Evolutionary conservation across 2,329 filamentous ascomycete genomes (phyloP).

Genomic region (Xylariaceae sp.): DNA sequence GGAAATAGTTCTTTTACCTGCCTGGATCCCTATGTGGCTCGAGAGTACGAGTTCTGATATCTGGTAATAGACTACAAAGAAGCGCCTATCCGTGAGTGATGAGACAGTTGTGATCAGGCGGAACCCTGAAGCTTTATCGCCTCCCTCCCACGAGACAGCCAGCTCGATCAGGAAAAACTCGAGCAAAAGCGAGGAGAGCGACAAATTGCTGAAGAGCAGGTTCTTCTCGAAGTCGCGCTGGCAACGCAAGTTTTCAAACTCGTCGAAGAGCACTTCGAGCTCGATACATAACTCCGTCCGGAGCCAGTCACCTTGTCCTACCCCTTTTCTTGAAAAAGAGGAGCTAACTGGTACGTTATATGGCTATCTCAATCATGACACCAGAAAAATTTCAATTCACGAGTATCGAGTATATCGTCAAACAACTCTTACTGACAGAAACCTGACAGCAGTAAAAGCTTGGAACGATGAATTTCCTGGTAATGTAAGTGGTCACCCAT

Average conservation of each 20-base stretch:
- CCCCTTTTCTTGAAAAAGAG: constrained; percentile 1
- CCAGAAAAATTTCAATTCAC: no score
- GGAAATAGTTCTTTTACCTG: background rate
- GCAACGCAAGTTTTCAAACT: constrained; percentile 36
- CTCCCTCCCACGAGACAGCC: background rate
- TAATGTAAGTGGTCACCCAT: constrained; percentile 30
- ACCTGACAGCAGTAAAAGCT: constrained; percentile 4
- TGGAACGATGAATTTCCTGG: constrained; percentile 26
- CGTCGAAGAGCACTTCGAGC: constrained; percentile 39
- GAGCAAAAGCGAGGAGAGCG: constrained; percentile 33
- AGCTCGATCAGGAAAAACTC: constrained; percentile 11
- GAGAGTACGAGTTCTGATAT: background rate
- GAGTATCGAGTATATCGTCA: background rate
- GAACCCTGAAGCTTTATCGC: background rate
- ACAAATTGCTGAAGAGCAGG: constrained; percentile 29
- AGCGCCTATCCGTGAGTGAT: background rate
- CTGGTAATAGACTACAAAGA: constrained; percentile 5
- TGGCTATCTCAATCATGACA: no score
- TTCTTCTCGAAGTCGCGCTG: constrained; percentile 40
- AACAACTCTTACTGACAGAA: constrained; percentile 9
- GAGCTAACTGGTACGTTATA: constrained; percentile 5
- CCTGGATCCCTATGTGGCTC: background rate
- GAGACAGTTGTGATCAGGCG: background rate
- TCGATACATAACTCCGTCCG: constrained; percentile 38
- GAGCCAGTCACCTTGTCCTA: constrained; percentile 32